These are phyloP conservation scores for Capronia coronata DNA, from an alignment of 2,329 filamentous ascomycete species.

Conservation along the genomic window DNA sequence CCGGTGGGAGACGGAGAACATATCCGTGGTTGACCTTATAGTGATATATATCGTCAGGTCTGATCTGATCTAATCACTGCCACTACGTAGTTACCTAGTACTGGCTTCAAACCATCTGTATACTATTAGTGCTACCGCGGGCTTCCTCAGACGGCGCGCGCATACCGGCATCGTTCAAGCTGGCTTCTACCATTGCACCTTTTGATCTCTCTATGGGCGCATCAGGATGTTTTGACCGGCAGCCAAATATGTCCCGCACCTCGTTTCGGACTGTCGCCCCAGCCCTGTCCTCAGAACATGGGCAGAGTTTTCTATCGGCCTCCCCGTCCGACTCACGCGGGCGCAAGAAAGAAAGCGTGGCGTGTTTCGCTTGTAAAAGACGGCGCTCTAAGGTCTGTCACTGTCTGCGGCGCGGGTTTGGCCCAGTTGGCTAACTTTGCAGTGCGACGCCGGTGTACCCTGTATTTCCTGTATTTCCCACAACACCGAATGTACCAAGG, in stretches of 20 bases:
- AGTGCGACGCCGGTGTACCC: constrained; percentile 31
- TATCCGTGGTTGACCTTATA: too few relatives aligned
- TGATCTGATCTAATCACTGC: too few relatives aligned
- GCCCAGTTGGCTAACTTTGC: constrained; percentile 10
- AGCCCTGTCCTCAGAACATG: neutral
- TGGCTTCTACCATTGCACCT: too few relatives aligned
- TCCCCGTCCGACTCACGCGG: neutral
- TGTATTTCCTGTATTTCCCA: constrained; percentile 31
- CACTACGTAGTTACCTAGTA: too few relatives aligned
- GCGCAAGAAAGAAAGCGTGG: constrained; percentile 13
- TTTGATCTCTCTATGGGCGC: too few relatives aligned
- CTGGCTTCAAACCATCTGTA: too few relatives aligned
- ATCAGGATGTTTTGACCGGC: neutral
- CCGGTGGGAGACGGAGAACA: too few relatives aligned
- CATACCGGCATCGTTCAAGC: too few relatives aligned
- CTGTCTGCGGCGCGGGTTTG: neutral
- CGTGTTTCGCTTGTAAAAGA: constrained; percentile 15
- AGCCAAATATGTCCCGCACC: neutral
- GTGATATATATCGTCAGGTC: too few relatives aligned
- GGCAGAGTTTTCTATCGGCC: neutral
- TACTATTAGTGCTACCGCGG: too few relatives aligned
- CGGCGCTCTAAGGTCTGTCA: constrained; percentile 5
- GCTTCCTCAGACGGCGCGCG: too few relatives aligned
- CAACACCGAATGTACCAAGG: constrained; percentile 28
- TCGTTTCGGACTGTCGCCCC: neutral